Evolutionary conservation across 345 rosid species (phyloP), one percentile per base, ranked within the genome.

Genomic region (Brassica cretica): DNA sequence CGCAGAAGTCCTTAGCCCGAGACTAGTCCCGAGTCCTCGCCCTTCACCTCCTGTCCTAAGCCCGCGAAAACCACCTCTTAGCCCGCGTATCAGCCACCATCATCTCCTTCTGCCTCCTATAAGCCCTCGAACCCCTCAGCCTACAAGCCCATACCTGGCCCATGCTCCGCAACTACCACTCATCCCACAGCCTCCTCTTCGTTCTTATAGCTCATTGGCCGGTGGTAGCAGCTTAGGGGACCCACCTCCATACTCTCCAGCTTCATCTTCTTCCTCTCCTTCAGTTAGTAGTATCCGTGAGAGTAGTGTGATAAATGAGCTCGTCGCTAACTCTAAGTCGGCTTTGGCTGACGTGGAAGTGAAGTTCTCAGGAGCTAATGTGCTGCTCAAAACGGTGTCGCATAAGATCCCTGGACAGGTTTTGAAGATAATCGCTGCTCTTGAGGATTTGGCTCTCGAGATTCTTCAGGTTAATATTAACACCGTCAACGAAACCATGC

Each of bases 301-400:
- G 73, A 75, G 73, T 71, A 75, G 83, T 65, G 76, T 75, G 44
- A 80, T 80, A 2, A 90, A 90, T 41, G 97, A 93, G 81, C 91
- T 91, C 2, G 90, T 89, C 1, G 97, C 97, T 0, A 96, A 91
- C 76, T 91, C 97, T 0, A 93, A 89, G 76, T 91, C 99, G 3
- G 82, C 88, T 29, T 33, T 91, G 2, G 99, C 99, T 37, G 97
- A 90, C 30, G 98, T 96, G 39, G 99, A 91, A 80, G 98, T 96
- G 8, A 96, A 90, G 82, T 93, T 90, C 79, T 90, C 91, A 0
- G 99, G 99, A 12, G 86, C 97, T 0, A 91, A 96, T 24, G 81
- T 93, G 58, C 74, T 91, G 1, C 73, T 96, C 67, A 91, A 90
- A 82, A 96, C 99, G 15, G 88, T 87, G 30, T 96, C 99, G n/a